A percentile compares a stretch with the other conserved stretches of the same genome.
phyloP scores from a whole-genome alignment of 805 yeast species.

The Isabelozyma rhagii region DNA sequence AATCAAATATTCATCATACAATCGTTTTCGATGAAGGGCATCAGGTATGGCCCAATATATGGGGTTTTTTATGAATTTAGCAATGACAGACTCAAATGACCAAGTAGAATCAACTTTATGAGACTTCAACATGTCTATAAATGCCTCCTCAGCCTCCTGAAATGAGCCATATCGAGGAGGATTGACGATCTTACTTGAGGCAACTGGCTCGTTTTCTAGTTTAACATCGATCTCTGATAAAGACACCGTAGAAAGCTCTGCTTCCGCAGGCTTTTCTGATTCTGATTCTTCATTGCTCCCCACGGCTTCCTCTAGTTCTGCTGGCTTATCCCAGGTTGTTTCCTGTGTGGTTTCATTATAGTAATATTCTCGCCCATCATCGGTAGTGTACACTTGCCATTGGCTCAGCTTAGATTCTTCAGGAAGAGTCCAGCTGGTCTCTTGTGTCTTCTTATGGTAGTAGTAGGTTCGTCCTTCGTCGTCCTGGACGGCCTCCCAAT shows the following conservation, averaged over 20 bases:
- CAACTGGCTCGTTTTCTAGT: constrained; percentile 17
- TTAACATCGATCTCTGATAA: constrained; percentile 4
- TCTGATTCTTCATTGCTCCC: constrained; percentile 6
- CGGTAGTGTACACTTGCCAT: constrained; percentile 48
- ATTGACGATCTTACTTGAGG: constrained; percentile 19
- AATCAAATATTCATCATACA: constrained; percentile 63
- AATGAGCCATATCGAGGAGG: constrained; percentile 14
- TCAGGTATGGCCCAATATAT: constrained; percentile 68
- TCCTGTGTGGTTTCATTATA: constrained; percentile 61
- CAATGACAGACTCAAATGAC: constrained; percentile 69
- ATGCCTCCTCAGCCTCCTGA: constrained; percentile 43
- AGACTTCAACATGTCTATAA: constrained; percentile 50
- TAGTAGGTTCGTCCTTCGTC: constrained; percentile 70
- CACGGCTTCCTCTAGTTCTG: constrained; percentile 27
- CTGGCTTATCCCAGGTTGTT: constrained; percentile 82
- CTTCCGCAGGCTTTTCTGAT: not conserved
- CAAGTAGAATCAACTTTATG: constrained; percentile 66
- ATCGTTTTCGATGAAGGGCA: constrained; percentile 53
- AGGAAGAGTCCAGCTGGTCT: constrained; percentile 83
- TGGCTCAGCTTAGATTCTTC: constrained; percentile 2
- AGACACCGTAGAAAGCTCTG: constrained; percentile 2
- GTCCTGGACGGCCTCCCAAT: constrained; percentile 66
- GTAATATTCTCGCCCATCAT: constrained; percentile 64
- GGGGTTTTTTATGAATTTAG: constrained; percentile 52
- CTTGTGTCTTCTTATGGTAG: constrained; percentile 60